These are phyloP conservation scores for Proliferodiscus dingleyae DNA, from an alignment of 2,329 filamentous ascomycete species.

Conservation along the genomic window DNA sequence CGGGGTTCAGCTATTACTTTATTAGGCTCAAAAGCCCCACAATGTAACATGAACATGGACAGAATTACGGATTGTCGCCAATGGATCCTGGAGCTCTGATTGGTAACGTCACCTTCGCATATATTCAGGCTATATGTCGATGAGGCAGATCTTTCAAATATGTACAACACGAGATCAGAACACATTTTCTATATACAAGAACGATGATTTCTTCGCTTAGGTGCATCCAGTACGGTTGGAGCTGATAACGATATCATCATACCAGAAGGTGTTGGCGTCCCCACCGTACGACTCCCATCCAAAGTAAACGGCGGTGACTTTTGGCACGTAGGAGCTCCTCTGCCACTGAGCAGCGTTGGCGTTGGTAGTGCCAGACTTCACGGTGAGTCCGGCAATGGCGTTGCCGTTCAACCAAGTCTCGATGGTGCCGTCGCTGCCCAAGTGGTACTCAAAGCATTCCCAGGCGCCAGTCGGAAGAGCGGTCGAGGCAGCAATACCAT, in stretches of 20 bases:
- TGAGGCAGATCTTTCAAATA: no score
- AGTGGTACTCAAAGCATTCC: conserved; percentile 58
- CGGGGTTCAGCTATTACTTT: no score
- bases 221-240: conserved; percentile 45
- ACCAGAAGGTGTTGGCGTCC: conserved; percentile 58
- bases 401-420: conserved; percentile 56
- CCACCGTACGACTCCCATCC: conserved; percentile 61
- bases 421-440: conserved; percentile 52
- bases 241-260: conserved; percentile 52
- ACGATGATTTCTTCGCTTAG: no score
- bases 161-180: no score
- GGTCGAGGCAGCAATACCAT: conserved; percentile 51
- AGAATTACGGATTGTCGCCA: no score
- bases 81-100: no score
- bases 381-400: conserved; percentile 47
- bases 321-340: conserved; percentile 44
- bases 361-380: conserved; percentile 37
- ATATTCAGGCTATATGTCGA: no score
- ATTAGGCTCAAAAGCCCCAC: no score
- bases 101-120: no score
- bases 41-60: no score
- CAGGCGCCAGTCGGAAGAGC: conserved; percentile 46
- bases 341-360: conserved; percentile 49
- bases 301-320: conserved; percentile 52
- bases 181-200: no score